Evolutionary conservation across 768 basidiomycete genomes (phyloP).

Genomic region (Lactarius hatsudake): DNA sequence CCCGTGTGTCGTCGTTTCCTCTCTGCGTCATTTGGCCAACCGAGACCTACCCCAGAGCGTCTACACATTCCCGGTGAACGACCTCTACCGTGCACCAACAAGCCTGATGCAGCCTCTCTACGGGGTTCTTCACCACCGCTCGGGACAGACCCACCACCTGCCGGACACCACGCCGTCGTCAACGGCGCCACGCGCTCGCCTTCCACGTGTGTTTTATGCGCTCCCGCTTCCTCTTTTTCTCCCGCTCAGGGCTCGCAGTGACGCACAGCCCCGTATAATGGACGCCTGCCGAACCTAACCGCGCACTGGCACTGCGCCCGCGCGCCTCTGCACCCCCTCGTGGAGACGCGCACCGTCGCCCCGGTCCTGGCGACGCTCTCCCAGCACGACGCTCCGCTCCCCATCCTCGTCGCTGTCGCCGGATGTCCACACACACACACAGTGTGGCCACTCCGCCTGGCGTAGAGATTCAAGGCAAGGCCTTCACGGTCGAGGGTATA

Average conservation of each 20-base stretch:
- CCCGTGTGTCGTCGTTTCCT: background rate
- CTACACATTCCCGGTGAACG: too few species aligned
- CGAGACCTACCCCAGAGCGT: too few species aligned
- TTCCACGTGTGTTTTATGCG: too few species aligned
- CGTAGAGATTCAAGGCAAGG: background rate
- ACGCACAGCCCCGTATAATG: background rate
- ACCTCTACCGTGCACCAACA: too few species aligned
- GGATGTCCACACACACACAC: background rate
- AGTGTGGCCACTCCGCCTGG: background rate
- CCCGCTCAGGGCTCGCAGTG: too few species aligned
- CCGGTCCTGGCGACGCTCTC: background rate
- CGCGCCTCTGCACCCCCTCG: background rate
- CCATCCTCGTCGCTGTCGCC: background rate
- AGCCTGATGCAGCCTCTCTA: too few species aligned
- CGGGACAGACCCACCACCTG: too few species aligned
- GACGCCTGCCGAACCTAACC: background rate
- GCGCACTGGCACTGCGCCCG: background rate
- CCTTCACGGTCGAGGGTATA: background rate
- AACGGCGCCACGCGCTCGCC: too few species aligned
- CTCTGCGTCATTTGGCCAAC: background rate
- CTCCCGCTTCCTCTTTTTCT: too few species aligned
- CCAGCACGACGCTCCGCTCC: background rate
- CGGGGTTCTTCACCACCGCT: too few species aligned
- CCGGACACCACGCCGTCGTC: too few species aligned
- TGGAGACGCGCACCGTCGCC: background rate